These are phyloP conservation scores for Juglanconis oblonga DNA, from an alignment of 2,329 filamentous ascomycete species.

Conservation along the genomic window DNA sequence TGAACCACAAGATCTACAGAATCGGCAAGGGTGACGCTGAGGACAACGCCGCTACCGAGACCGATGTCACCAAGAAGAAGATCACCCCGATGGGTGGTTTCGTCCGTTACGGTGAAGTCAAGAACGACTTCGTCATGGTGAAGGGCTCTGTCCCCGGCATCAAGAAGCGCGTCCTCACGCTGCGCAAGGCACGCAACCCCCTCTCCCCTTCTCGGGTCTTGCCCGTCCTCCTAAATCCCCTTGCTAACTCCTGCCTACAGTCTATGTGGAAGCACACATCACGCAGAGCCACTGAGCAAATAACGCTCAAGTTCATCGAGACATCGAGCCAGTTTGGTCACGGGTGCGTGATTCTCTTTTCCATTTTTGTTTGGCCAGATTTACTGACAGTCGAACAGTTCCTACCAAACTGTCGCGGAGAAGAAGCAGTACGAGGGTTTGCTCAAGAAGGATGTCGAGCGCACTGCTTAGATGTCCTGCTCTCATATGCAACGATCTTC, in stretches of 20 bases:
- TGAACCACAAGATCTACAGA: conserved; percentile 99
- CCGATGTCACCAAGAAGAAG: conserved; percentile 98
- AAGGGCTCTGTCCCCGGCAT: conserved; percentile 97
- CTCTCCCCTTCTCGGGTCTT: no score
- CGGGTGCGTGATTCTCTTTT: conserved; percentile 57
- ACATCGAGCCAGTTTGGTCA: conserved; percentile 79
- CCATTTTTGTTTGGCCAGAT: no score
- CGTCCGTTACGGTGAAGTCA: conserved; percentile 98
- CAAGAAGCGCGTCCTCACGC: conserved; percentile 82
- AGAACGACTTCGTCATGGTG: conserved; percentile 96
- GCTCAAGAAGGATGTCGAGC: conserved; percentile 90
- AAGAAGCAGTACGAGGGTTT: conserved; percentile 97
- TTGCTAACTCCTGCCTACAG: conserved; percentile 23
- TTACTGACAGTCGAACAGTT: no score
- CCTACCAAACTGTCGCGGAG: conserved; percentile 95
- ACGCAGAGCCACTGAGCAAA: conserved; percentile 95
- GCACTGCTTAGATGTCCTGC: conserved; percentile 42
- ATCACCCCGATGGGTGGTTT: conserved; percentile 99
- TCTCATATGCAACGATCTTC: conserved; percentile 45
- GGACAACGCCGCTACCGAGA: conserved; percentile 89
- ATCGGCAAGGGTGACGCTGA: conserved; percentile 91
- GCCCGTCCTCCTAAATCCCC: no score
- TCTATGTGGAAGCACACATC: conserved; percentile 98
- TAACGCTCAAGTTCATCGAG: conserved; percentile 99
- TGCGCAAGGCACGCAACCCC: neutral